Evolutionary conservation across 2,329 filamentous ascomycete species (phyloP), one percentile per base, ranked within the genome.

Genomic region (Aspergillus uvarum): DNA sequence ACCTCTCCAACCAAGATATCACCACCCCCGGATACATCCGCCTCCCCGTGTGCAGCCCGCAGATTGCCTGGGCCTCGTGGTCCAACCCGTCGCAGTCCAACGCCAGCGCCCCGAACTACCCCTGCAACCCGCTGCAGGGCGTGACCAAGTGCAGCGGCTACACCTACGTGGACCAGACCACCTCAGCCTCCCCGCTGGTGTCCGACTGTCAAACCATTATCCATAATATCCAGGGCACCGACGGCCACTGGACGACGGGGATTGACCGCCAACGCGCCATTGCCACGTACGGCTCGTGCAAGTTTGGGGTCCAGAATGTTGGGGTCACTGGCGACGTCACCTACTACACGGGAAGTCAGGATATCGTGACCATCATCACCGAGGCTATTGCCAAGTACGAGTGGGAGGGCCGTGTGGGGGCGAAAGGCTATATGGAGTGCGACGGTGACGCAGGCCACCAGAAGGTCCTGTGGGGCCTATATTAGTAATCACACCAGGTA

Each of bases 281-380:
- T 53, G 51, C 51, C 14, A 53, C 24, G 22, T 53, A 12, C 32
- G 51, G 51, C 6, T 44, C 51, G 38, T 53, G 51, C 35, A 0
- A 53, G 38, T 53, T 53, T 29, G 51, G 51, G 1, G 51, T 53
- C 8, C 51, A 53, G 35, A 53, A 53, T 29, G 51, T 53, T 22
- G 51, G 51, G 5, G 35, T 53, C 2, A 44, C 51, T 7, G 51
- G 35, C 3, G 51, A 53, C 35, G 35, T 53, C 2, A 53, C 51
- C 2, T 53, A 29, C 29, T 38, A 53, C 1, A 53, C 51, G 2
- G 51, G 51, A 22, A 54, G 51, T 31, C 35, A 54, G 51, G 22
- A 54, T 54, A 54, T 54, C 26, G 51, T 54, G 6, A 54, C 14
- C 2, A 47, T 54, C 19, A 54, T 31, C 8, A 54, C 16, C 22